These are phyloP conservation scores for Fusarium beomiforme DNA, from an alignment of 2,329 filamentous ascomycete species.

Conservation along the genomic window DNA sequence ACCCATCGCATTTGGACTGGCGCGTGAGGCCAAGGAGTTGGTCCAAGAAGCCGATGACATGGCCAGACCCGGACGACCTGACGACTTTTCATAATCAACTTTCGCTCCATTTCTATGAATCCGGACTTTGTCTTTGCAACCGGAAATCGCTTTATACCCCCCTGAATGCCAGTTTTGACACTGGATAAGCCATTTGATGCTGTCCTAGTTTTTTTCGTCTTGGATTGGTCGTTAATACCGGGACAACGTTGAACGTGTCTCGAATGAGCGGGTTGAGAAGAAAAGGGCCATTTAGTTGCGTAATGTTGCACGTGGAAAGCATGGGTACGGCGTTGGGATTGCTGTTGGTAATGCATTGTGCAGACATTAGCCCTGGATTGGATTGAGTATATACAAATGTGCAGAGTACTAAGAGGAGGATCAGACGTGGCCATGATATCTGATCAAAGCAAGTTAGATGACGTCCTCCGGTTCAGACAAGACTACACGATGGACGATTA, in stretches of 20 bases:
- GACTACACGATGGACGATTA: conserved; percentile 32
- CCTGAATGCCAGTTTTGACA: conserved; percentile 28
- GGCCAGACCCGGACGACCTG: conserved; percentile 45
- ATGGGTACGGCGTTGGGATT: conserved; percentile 43
- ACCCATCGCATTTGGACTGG: conserved; percentile 88
- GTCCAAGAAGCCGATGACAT: conserved; percentile 55
- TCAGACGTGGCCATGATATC: conserved; percentile 19
- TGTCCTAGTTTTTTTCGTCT: conserved; percentile 28
- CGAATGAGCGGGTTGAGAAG: conserved; percentile 17
- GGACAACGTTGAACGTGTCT: conserved; percentile 22
- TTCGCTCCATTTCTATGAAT: conserved; percentile 22
- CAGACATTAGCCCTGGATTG: conserved; percentile 19
- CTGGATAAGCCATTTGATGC: conserved; percentile 14
- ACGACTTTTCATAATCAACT: conserved; percentile 59
- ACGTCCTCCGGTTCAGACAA: conserved; percentile 16
- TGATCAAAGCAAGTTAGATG: conserved; percentile 5
- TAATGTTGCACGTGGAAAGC: conserved; percentile 41
- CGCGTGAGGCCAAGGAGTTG: conserved; percentile 81
- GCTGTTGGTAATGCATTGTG: conserved; percentile 34
- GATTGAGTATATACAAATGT: conserved; percentile 12
- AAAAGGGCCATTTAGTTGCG: conserved; percentile 35
- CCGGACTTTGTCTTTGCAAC: conserved; percentile 11
- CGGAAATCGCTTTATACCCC: conserved; percentile 36
- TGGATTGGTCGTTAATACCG: conserved; percentile 23
- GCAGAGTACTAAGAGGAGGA: background rate